A percentile compares a stretch with the other conserved stretches of the same genome.
These are phyloP conservation scores for Salvia rosmarinus DNA, from an alignment of 257 asterid genomes.

Conservation along the genomic window DNA sequence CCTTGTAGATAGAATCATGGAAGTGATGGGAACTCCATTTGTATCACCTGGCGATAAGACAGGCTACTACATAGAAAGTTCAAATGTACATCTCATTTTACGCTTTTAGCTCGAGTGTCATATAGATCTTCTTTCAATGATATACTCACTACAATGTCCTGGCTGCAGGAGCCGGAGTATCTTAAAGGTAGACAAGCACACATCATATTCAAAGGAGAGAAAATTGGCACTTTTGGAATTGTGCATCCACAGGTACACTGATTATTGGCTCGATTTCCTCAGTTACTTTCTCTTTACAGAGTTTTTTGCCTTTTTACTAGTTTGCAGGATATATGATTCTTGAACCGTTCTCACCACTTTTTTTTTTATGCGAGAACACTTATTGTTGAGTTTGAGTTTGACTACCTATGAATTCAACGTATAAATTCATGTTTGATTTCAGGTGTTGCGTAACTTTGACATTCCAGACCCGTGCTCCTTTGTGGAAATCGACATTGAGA, in stretches of 20 bases:
- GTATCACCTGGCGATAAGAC: conserved; percentile 65
- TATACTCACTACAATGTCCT: conserved; percentile 21
- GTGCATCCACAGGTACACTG: conserved; percentile 94
- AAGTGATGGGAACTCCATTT: conserved; percentile 65
- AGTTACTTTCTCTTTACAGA: not conserved
- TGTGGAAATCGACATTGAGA: conserved; percentile 73
- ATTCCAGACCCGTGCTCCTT: conserved; percentile 88
- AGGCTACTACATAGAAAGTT: conserved; percentile 73
- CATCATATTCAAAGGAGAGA: conserved; percentile 60
- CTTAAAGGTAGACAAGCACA: conserved; percentile 77
- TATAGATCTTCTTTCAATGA: conserved; percentile 6
- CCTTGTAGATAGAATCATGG: conserved; percentile 89
- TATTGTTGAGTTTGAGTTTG: too few relatives aligned
- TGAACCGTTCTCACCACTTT: too few relatives aligned
- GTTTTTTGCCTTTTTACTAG: not conserved
- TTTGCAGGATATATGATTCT: too few relatives aligned
- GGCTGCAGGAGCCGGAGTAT: conserved; percentile 80
- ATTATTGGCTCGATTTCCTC: not conserved
- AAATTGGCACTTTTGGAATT: conserved; percentile 69
- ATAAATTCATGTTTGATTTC: conserved; percentile 29
- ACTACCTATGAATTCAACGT: not conserved
- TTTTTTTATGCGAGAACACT: not conserved
- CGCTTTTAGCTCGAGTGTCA: not conserved
- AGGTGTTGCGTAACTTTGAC: conserved; percentile 84
- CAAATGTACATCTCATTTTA: conserved; percentile 57